Conservation (phyloP, 345 rosid genomes). For the Rhodamnia argentea region DNA sequence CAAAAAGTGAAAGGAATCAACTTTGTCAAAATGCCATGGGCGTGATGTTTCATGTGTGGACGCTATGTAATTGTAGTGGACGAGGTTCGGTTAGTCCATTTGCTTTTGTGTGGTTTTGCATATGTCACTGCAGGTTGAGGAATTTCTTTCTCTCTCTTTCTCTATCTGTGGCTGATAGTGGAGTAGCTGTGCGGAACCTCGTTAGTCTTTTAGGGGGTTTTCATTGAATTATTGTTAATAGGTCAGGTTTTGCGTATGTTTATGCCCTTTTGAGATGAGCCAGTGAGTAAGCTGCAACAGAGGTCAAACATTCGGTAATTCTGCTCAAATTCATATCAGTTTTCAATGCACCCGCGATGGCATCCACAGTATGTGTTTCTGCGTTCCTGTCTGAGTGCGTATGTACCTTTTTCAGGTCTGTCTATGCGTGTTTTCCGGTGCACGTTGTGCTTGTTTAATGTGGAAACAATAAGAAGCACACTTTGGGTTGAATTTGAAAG, state of each 20-base stretch:
- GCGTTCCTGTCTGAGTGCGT: neutral
- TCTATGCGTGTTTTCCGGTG: neutral
- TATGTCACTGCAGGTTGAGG: neutral
- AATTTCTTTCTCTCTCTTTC: neutral
- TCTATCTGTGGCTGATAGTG: neutral
- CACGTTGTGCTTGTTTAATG: neutral
- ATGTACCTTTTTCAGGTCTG: neutral
- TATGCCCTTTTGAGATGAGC: neutral
- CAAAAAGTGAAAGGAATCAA: neutral
- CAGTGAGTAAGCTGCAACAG: neutral
- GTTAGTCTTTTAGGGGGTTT: neutral
- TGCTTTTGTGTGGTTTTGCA: neutral
- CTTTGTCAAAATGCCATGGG: neutral
- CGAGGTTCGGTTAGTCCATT: neutral
- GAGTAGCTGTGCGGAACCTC: neutral
- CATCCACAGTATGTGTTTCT: neutral
- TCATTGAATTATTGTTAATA: neutral
- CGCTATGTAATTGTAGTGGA: neutral
- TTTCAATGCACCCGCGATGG: rapidly evolving
- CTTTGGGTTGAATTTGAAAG: neutral
- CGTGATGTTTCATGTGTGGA: neutral
- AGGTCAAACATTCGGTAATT: neutral
- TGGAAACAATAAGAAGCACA: neutral
- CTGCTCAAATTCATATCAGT: neutral
- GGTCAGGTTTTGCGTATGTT: neutral